These are phyloP conservation scores for Leptomonas pyrrhocoris DNA, from an alignment of 208 protist species.

Conservation along the genomic window DNA sequence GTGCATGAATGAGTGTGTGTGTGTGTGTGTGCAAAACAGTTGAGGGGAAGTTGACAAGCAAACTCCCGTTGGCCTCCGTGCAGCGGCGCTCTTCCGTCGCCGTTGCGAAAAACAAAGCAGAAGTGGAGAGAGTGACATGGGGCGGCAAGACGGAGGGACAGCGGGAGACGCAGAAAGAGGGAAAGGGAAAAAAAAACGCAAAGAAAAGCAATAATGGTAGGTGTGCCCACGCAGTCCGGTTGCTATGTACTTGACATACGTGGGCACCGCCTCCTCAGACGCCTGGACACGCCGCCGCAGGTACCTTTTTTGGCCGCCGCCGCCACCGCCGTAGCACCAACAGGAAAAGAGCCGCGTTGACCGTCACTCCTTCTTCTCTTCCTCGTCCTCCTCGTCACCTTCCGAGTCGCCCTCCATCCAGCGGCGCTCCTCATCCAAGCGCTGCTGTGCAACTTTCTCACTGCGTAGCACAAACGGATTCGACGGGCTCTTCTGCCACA, in stretches of 20 bases:
- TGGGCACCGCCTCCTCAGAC: too few relatives aligned
- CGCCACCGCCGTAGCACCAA: not conserved
- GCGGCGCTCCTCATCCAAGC: constrained; percentile 69
- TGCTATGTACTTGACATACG: too few relatives aligned
- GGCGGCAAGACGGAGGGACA: too few relatives aligned
- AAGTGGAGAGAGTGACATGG: too few relatives aligned
- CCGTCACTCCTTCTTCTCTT: constrained; percentile 1
- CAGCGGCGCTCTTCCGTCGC: not conserved
- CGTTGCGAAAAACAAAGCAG: not conserved
- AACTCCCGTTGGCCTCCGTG: not conserved
- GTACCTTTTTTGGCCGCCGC: not conserved
- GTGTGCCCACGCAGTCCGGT: too few relatives aligned
- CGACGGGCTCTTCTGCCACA: constrained; percentile 81
- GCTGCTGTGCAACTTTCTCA: constrained; percentile 59
- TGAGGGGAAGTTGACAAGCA: constrained; percentile 4
- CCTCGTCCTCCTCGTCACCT: constrained; percentile 41
- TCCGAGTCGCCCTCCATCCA: constrained; percentile 76
- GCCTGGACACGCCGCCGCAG: not conserved
- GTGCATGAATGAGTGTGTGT: not conserved
- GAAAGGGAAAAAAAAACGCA: not conserved
- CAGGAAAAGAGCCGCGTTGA: not conserved
- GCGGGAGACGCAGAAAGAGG: too few relatives aligned
- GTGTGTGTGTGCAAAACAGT: constrained; percentile 6
- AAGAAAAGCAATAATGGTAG: not conserved
- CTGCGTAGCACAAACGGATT: constrained; percentile 90